Percentiles rank a stretch among this genome's conserved stretches.
Conservation (phyloP, 352 stramenopile genomes). For the Aphanomyces stellatus region DNA sequence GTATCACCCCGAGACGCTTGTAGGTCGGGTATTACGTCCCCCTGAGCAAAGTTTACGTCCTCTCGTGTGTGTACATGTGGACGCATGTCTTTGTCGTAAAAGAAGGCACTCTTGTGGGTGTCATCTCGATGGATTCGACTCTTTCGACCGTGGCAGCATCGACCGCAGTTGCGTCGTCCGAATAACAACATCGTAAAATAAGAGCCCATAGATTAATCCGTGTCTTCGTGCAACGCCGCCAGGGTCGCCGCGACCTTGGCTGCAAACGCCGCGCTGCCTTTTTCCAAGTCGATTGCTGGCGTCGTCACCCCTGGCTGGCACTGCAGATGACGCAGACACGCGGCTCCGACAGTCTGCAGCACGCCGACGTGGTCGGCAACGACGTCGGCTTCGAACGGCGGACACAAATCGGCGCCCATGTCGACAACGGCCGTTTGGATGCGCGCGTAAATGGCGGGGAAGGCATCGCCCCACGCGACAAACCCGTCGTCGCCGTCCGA, state of each 20-base stretch:
- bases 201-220: neutral
- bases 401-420: constrained; percentile 72
- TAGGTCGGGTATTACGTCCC: constrained; percentile 62
- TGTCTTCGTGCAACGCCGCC: neutral
- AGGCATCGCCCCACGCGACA: constrained; percentile 53
- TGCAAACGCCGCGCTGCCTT: neutral
- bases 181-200: too few species aligned
- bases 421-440: constrained; percentile 68
- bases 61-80: constrained; percentile 75
- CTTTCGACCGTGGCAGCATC: too few species aligned
- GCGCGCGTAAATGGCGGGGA: constrained; percentile 53
- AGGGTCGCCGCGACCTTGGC: neutral
- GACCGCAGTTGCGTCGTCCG: too few species aligned
- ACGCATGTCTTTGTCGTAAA: constrained; percentile 77
- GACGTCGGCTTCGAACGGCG: constrained; percentile 52
- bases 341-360: neutral
- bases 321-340: neutral
- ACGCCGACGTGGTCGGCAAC: neutral
- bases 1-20: too few species aligned
- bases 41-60: constrained; percentile 58
- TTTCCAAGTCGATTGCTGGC: neutral
- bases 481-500: constrained; percentile 47
- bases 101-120: constrained; percentile 49
- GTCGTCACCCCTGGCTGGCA: neutral
- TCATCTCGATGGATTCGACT: constrained; percentile 26